Conservation (phyloP, 176 grass and related monocot genomes). For the Themeda triandra region DNA sequence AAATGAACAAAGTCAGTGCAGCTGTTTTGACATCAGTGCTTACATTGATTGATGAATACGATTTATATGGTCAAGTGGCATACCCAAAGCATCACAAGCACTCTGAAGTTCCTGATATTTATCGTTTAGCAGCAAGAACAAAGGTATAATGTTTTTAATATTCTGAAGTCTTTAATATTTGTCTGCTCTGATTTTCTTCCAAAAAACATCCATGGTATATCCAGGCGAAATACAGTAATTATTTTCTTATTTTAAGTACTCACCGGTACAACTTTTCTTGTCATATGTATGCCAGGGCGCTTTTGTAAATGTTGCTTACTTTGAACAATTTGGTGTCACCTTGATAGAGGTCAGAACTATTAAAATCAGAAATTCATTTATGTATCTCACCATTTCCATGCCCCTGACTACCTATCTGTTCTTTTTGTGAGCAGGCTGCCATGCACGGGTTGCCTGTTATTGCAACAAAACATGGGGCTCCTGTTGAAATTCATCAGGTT, state of each 20-base stretch:
- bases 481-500: conserved; percentile 75
- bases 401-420: conserved; percentile 10
- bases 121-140: conserved; percentile 71
- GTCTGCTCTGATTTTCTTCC: conserved; percentile 14
- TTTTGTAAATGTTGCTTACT: conserved; percentile 74
- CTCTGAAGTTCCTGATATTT: conserved; percentile 79
- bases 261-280: neutral
- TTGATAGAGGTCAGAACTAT: conserved; percentile 60
- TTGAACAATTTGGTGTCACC: conserved; percentile 77
- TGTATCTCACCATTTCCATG: neutral
- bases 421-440: conserved; percentile 43
- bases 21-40: conserved; percentile 68
- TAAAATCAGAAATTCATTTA: conserved; percentile 12
- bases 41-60: conserved; percentile 81
- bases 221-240: neutral
- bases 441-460: conserved; percentile 71
- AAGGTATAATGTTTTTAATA: conserved; percentile 50
- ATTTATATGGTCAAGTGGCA: conserved; percentile 84
- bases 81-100: conserved; percentile 86
- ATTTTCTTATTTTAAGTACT: conserved; percentile 14
- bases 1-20: conserved; percentile 79
- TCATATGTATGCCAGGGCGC: conserved; percentile 44
- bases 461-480: conserved; percentile 79
- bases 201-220: neutral
- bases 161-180: conserved; percentile 14